Evolutionary conservation across 2,329 filamentous ascomycete genomes (phyloP).

Genomic region (Sporothrix protearum): DNA sequence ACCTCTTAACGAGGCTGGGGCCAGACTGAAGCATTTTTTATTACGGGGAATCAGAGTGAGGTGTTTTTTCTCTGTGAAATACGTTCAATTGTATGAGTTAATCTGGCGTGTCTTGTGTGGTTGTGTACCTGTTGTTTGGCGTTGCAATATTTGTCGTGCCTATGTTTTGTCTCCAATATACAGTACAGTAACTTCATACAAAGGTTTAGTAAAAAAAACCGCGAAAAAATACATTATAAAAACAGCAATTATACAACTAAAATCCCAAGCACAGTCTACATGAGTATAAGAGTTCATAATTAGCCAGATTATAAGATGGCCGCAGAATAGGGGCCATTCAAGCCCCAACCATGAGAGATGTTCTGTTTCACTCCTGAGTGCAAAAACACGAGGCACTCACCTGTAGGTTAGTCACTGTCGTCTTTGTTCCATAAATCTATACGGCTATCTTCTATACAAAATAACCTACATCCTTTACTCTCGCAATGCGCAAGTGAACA

Average conservation of each 20-base stretch:
- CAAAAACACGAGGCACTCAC: neutral
- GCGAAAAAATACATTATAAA: no score
- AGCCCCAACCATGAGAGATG: neutral
- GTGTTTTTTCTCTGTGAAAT: neutral
- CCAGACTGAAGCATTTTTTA: neutral
- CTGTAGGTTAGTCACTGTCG: neutral
- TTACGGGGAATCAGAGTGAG: neutral
- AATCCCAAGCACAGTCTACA: no score
- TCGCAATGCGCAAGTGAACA: neutral
- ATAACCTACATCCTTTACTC: no score
- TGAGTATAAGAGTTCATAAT: no score
- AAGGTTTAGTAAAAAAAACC: no score
- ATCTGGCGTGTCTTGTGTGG: neutral
- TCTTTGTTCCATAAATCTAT: neutral
- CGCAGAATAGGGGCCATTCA: no score
- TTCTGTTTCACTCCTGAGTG: neutral
- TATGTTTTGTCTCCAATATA: no score
- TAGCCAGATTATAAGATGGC: no score
- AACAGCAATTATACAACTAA: no score
- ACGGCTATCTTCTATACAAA: neutral
- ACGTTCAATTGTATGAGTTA: neutral
- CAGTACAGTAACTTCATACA: no score
- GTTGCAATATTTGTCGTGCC: no score
- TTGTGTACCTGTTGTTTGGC: neutral
- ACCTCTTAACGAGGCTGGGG: neutral